Conservation (phyloP, 345 rosid genomes). For the Hibiscus trionum region DNA sequence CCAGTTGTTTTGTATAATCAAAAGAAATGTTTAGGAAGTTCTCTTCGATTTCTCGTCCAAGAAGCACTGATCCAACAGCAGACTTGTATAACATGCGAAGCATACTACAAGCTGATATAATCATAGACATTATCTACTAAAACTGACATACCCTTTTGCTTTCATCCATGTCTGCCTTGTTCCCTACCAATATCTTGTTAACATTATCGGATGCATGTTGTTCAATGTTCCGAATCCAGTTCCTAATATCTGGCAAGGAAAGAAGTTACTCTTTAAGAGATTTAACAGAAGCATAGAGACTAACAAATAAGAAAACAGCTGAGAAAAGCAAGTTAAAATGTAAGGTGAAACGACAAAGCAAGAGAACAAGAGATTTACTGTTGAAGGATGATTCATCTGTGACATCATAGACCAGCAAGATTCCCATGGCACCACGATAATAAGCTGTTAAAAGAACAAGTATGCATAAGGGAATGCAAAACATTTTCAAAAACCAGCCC, state of each 20-base stretch:
- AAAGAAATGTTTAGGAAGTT: neutral
- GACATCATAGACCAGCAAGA: slow-evolving; percentile 85
- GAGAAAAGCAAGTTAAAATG: neutral
- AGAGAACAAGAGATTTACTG: slow-evolving; percentile 30
- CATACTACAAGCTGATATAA: neutral
- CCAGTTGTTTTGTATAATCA: neutral
- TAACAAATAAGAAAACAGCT: neutral
- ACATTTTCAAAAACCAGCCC: neutral
- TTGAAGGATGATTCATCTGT: slow-evolving; percentile 85
- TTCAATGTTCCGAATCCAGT: slow-evolving; percentile 98
- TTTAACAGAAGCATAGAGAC: neutral
- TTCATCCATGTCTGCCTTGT: slow-evolving; percentile 99
- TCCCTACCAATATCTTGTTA: slow-evolving; percentile 92
- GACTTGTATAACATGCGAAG: neutral
- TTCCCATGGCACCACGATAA: slow-evolving; percentile 92
- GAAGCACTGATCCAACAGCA: neutral
- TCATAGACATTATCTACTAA: neutral
- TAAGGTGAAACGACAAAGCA: neutral
- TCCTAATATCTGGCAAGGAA: slow-evolving; percentile 42
- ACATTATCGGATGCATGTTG: slow-evolving; percentile 99
- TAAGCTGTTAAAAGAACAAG: slow-evolving; percentile 36
- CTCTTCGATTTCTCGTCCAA: neutral
- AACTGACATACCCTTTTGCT: slow-evolving; percentile 75
- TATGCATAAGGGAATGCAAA: neutral
- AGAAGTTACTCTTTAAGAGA: neutral